A percentile compares a stretch with the other conserved stretches of the same genome.
Evolutionary conservation across 2,329 filamentous ascomycete genomes (phyloP).

Genomic region (Penicillium sp.): DNA sequence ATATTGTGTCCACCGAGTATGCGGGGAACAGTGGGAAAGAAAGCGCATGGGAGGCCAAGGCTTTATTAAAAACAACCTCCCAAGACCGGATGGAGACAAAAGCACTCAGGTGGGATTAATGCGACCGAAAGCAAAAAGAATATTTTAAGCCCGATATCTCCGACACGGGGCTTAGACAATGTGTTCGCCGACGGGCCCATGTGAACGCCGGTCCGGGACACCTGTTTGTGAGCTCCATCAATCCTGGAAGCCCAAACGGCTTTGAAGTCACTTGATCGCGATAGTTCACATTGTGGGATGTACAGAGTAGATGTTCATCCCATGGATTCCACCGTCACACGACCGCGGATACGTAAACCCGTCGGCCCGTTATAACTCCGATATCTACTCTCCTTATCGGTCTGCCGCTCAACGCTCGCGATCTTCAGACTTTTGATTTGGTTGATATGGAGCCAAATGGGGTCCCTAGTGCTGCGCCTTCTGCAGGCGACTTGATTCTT

Average conservation of each 20-base stretch:
- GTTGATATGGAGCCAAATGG: constrained; percentile 42
- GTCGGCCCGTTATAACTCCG: constrained; percentile 37
- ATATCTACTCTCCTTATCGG: constrained; percentile 23
- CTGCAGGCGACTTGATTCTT: constrained; percentile 37
- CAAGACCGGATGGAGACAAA: not conserved
- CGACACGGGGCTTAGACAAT: constrained; percentile 11
- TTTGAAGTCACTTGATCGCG: not conserved
- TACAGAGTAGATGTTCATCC: not conserved
- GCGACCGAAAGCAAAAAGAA: constrained; percentile 12
- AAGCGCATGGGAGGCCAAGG: not conserved
- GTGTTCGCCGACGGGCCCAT: constrained; percentile 7
- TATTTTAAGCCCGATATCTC: constrained; percentile 25
- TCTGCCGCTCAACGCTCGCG: constrained; percentile 11
- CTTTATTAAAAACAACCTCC: constrained; percentile 3
- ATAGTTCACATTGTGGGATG: not conserved
- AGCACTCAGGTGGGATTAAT: constrained; percentile 4
- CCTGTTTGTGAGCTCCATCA: not conserved
- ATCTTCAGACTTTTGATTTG: constrained; percentile 13
- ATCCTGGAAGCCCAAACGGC: not conserved
- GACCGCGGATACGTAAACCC: not conserved
- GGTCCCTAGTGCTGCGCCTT: constrained; percentile 27
- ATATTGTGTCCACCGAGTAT: constrained; percentile 19
- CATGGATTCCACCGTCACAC: not conserved
- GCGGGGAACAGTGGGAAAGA: constrained; percentile 16
- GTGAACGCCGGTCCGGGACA: not conserved